Base-by-base conservation (phyloP, 768 basidiomycete species). In the Hysterangium stoloniferum region DNA sequence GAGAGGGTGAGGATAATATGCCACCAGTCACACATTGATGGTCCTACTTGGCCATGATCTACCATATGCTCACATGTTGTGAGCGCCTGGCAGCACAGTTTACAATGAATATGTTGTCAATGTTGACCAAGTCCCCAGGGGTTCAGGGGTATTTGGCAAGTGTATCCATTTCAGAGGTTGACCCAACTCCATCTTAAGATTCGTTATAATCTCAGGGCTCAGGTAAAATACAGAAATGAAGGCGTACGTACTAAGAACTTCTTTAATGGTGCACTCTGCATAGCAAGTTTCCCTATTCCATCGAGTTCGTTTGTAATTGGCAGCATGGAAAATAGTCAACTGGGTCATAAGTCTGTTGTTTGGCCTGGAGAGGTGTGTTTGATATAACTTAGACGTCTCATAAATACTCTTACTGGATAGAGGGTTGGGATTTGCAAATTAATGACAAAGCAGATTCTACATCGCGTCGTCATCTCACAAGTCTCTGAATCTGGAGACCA, bases 281-380 rank as follows among this genome's bases (percentile, higher is more conserved):
- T 93, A 95, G 36, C 92, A 74, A 4, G 83, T 83, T 2, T 74
- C 70, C 59, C 86, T 84, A 60, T 90, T 84, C 31, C 70, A 68
- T 54, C 73, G 69, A 25, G 82, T 76, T 8, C 89, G 82, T 54
- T 77, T 78, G 63, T 74, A 89, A 4, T 80, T 76, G 0, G 85
- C 82, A 52, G 78, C 62, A 55, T 92, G 76, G 59, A 90, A 95
- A 29, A 93, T 66, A 36, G 83, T 80, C 29, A 96, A 78, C 61
- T 96, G 93, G 17, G 72, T 66, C 54, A 86, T 66, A 64, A 96
- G 95, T 4, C 83, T 83, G 41, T 80, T 71, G 56, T 94, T 95
- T n/a, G 93, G 93, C 25, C 93, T 95, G 43, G 4, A 15, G 31
- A 31, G 52, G 35, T 4, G 37, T 27, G 43, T 31, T 34, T 28